phyloP scores from a whole-genome alignment of 306 rosid species.

The Trichosanthes truncata region DNA sequence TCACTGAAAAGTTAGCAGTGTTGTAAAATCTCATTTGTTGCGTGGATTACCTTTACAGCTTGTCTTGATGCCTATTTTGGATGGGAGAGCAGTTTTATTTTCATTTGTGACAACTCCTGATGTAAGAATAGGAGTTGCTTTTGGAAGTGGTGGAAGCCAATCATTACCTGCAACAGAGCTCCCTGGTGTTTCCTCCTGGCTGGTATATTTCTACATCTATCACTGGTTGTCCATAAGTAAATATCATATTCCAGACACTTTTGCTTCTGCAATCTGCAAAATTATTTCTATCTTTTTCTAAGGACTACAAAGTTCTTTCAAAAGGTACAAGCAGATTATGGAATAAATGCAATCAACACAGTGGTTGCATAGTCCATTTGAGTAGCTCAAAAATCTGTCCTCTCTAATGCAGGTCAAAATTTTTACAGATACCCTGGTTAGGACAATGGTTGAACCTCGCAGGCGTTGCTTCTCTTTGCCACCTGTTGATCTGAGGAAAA shows the following conservation, averaged over 20 bases:
- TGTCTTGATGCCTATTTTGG: conserved; percentile 61
- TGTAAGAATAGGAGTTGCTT: conserved; percentile 88
- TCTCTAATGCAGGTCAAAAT: conserved; percentile 52
- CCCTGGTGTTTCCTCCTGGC: conserved; percentile 93
- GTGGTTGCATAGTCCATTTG: background rate
- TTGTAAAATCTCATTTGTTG: background rate
- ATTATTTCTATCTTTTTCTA: background rate
- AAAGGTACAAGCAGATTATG: background rate
- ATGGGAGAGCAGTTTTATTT: conserved; percentile 70
- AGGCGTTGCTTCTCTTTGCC: conserved; percentile 87
- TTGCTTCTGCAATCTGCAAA: background rate
- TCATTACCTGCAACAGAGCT: conserved; percentile 92
- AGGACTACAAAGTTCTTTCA: background rate
- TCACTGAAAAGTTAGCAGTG: background rate
- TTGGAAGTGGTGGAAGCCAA: conserved; percentile 98
- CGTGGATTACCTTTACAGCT: conserved; percentile 46
- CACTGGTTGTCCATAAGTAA: background rate
- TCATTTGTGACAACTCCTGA: conserved; percentile 81
- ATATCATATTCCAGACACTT: background rate
- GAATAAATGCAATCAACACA: background rate
- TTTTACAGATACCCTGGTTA: conserved; percentile 62
- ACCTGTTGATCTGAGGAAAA: conserved; percentile 59
- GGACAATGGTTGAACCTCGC: conserved; percentile 97
- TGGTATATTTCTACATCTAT: conserved; percentile 39
- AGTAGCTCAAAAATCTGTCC: background rate